These are phyloP conservation scores for Chrysoporthe austroafricana DNA, from an alignment of 2,329 filamentous ascomycete species.

Conservation along the genomic window DNA sequence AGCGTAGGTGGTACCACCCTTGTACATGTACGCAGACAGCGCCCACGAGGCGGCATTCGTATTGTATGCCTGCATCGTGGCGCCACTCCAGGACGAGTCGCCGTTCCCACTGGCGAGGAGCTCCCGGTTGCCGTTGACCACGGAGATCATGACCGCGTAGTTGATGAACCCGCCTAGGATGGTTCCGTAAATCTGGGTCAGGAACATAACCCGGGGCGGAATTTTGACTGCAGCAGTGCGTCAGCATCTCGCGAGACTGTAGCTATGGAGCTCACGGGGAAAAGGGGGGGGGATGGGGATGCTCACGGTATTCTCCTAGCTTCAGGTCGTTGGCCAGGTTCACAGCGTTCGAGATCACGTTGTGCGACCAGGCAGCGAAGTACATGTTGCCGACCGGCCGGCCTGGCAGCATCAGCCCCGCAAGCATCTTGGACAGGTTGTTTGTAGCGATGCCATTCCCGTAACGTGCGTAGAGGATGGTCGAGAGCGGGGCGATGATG, in stretches of 20 bases:
- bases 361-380: constrained; percentile 63
- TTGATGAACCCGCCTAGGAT: constrained; percentile 57
- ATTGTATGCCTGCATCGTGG: constrained; percentile 53
- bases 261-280: too few species aligned
- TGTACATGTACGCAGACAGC: constrained; percentile 58
- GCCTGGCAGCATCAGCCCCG: constrained; percentile 53
- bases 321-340: constrained; percentile 58
- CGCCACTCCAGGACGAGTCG: constrained; percentile 56
- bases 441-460: constrained; percentile 63
- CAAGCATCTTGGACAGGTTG: constrained; percentile 61
- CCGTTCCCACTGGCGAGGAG: constrained; percentile 51
- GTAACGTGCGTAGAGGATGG: constrained; percentile 54
- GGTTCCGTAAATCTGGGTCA: constrained; percentile 60
- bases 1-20: constrained; percentile 45
- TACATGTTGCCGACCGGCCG: constrained; percentile 61
- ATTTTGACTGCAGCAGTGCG: constrained; percentile 50
- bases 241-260: neutral
- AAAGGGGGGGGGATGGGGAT: neutral
- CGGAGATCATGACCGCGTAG: constrained; percentile 60
- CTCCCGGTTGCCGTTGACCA: constrained; percentile 52
- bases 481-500: constrained; percentile 55
- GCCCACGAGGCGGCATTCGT: constrained; percentile 54
- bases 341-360: constrained; percentile 55
- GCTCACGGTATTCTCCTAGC: constrained; percentile 60
- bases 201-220: constrained; percentile 58